Evolutionary conservation across 495 filamentous ascomycete species (phyloP), one percentile per base, ranked within the genome.

Genomic region (Durotheca rogersii): DNA sequence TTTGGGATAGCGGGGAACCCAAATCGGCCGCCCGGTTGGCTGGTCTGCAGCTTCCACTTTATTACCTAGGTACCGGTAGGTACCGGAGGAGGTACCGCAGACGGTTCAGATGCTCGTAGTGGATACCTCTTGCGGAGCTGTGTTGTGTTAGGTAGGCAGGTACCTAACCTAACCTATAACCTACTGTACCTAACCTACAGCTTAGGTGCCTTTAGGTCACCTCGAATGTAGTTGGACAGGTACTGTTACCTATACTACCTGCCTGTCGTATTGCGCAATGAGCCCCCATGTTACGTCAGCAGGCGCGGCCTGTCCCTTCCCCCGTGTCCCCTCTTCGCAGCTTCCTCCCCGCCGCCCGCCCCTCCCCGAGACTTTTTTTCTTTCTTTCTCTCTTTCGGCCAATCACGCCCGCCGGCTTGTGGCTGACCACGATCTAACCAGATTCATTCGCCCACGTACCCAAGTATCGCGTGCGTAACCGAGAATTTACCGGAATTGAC

Each of bases 401-500:
- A 59, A 59, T 59, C 6, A 23, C 25, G 37, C 1, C 2, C 11
- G 11, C 29, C 18, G 5, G 30, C 45, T 50, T 50, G 36, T 51
- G 56, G 56, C 50, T 59, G 56, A 59, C 56, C 56, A 59, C 10
- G 15, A 17, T 52, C 48, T 58, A 58, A 29, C 54, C 48, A 27
- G 32, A 34, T 44, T 48, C 42, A 52, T 47, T 43, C 48, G 42
- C 54, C 47, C 30, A 18, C 42, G 35, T 55, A 55, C 39, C 39
- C 27, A 5, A 14, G 14, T 18, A 21, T 20, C 27, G 35, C 41
- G 38, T 58, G 35, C 41, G 38, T 58, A 61, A 48, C 61, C 67
- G 66, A 68, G 49, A 67, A 64, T 67, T 56, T 61, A 56, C 61
- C 65, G 67, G 64, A 53, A 60, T 62, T 63, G 56, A 62, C 59